A percentile compares a stretch with the other conserved stretches of the same genome.
These are phyloP conservation scores for Suhomyces terraborum DNA, from an alignment of 1,139 yeast genomes.

Conservation along the genomic window DNA sequence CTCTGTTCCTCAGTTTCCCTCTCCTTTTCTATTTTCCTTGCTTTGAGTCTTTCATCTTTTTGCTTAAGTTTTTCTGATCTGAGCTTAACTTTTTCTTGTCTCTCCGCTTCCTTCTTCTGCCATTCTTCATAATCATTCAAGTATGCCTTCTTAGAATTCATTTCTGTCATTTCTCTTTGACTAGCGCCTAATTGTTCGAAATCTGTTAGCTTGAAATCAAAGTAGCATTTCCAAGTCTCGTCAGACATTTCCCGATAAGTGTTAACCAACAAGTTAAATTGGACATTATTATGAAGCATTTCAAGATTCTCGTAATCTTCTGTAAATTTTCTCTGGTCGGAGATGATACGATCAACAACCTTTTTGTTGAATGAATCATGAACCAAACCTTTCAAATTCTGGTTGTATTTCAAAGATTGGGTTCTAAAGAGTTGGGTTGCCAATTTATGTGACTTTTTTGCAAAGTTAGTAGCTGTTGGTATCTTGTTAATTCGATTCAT, in stretches of 20 bases:
- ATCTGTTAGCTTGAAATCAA: conserved; percentile 41
- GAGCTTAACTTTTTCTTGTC: conserved; percentile 22
- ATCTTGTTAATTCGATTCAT: conserved; percentile 43
- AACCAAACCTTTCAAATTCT: conserved; percentile 39
- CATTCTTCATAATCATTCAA: conserved; percentile 22
- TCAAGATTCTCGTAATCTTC: conserved; percentile 46
- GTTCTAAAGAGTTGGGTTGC: conserved; percentile 12
- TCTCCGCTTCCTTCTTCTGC: conserved; percentile 21
- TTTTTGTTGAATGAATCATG: conserved; percentile 38
- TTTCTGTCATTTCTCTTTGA: conserved; percentile 20
- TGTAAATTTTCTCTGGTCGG: conserved; percentile 33
- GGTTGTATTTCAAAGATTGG: conserved; percentile 22
- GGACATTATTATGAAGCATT: conserved; percentile 47
- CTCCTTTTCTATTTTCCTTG: conserved; percentile 18
- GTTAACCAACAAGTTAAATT: conserved; percentile 44
- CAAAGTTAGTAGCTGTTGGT: conserved; percentile 22
- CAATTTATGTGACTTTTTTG: conserved; percentile 21
- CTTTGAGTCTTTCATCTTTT: conserved; percentile 19
- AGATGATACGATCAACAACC: conserved; percentile 33
- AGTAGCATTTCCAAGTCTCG: conserved; percentile 46
- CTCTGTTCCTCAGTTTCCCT: conserved; percentile 16
- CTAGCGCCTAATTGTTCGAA: conserved; percentile 39
- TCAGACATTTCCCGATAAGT: conserved; percentile 43
- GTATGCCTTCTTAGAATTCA: conserved; percentile 15
- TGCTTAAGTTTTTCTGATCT: conserved; percentile 17